These are phyloP conservation scores for Dalechampia spathulata DNA, from an alignment of 441 rosid species.

Conservation along the genomic window DNA sequence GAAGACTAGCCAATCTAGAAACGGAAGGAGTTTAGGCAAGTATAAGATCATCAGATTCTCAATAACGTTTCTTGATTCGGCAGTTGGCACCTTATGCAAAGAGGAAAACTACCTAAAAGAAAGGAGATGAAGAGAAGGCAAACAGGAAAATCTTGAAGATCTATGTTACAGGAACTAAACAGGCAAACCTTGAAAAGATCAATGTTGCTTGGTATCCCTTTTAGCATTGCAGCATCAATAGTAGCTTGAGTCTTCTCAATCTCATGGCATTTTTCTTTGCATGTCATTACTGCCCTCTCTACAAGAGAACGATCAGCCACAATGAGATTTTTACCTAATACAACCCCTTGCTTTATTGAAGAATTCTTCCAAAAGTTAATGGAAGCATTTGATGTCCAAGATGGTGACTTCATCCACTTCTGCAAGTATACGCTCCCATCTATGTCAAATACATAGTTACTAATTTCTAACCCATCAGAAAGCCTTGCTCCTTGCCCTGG, in stretches of 20 bases:
- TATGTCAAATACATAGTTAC: slow-evolving; percentile 52
- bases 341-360: slow-evolving; percentile 48
- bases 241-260: slow-evolving; percentile 94
- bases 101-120: not conserved
- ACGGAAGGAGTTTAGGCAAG: not conserved
- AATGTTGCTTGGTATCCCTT: slow-evolving; percentile 96
- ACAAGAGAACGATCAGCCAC: slow-evolving; percentile 68
- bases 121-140: not conserved
- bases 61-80: not conserved
- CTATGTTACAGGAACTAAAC: slow-evolving; percentile 67
- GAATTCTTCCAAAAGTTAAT: slow-evolving; percentile 71
- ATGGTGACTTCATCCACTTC: slow-evolving; percentile 90
- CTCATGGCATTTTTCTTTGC: slow-evolving; percentile 58
- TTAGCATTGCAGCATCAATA: slow-evolving; percentile 81
- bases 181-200: slow-evolving; percentile 83
- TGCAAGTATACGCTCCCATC: slow-evolving; percentile 91
- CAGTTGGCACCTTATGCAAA: not conserved
- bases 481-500: slow-evolving; percentile 24
- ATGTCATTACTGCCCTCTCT: slow-evolving; percentile 68
- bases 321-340: slow-evolving; percentile 74
- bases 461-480: slow-evolving; percentile 41
- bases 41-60: not conserved
- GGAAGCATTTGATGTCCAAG: slow-evolving; percentile 79
- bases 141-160: slow-evolving; percentile 63
- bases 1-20: not conserved